These are phyloP conservation scores for Blechomonas ayalai DNA, from an alignment of 208 protist genomes.

Conservation along the genomic window DNA sequence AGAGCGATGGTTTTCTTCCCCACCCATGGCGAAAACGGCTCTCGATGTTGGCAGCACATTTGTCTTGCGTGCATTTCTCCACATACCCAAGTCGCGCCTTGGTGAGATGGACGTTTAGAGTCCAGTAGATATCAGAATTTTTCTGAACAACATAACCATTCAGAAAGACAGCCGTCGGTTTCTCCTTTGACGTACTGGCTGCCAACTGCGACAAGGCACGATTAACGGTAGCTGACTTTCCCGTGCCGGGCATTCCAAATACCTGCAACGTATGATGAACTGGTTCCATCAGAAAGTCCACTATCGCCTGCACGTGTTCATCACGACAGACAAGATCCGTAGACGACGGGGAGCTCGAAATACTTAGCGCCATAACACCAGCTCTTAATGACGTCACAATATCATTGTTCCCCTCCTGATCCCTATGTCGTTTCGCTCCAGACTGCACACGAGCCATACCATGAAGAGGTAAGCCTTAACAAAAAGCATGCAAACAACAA, in stretches of 20 bases:
- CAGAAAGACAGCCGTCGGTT: slow-evolving; percentile 77
- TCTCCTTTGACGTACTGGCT: slow-evolving; percentile 5
- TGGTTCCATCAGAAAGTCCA: slow-evolving; percentile 53
- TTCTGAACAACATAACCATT: slow-evolving; percentile 89
- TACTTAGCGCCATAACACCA: slow-evolving; percentile 60
- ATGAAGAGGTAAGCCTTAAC: neutral
- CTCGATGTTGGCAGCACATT: slow-evolving; percentile 71
- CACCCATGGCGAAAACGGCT: slow-evolving; percentile 72
- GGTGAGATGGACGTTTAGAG: slow-evolving; percentile 66
- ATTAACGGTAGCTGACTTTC: slow-evolving; percentile 82
- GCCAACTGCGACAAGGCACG: slow-evolving; percentile 55
- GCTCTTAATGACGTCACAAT: slow-evolving; percentile 29
- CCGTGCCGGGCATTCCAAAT: slow-evolving; percentile 88
- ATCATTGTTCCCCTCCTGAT: slow-evolving; percentile 6
- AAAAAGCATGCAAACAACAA: neutral
- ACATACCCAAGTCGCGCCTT: slow-evolving; percentile 39
- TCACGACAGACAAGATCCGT: slow-evolving; percentile 73
- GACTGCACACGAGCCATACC: slow-evolving; percentile 6
- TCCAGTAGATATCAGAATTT: slow-evolving; percentile 82
- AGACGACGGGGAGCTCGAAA: slow-evolving; percentile 46
- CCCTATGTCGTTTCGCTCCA: too few relatives aligned
- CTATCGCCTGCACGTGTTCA: slow-evolving; percentile 49
- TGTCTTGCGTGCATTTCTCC: slow-evolving; percentile 44
- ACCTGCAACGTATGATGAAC: slow-evolving; percentile 81
- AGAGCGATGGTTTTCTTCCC: slow-evolving; percentile 29